Evolutionary conservation across 2,329 filamentous ascomycete genomes (phyloP), one percentile per base, ranked within the genome.

Genomic region (Periconia macrospinosa): DNA sequence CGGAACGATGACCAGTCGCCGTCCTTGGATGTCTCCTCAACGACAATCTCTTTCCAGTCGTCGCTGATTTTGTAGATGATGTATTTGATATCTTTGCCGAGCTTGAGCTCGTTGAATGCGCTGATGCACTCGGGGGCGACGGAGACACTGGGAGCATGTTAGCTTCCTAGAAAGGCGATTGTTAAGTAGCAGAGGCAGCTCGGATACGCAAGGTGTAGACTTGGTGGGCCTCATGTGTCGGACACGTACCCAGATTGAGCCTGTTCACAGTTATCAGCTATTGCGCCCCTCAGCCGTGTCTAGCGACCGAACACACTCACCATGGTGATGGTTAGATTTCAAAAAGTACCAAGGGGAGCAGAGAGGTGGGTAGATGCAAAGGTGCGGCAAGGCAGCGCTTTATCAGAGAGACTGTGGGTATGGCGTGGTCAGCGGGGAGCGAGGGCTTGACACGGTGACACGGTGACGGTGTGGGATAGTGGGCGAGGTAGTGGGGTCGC

Each of bases 1-100:
- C 89, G 88, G 83, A 92, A 91, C 61, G 69, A 76, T 54, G 88
- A 84, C 81, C 85, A 93, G 76, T 92, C 85, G 63, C 78, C 78
- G 66, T 86, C 81, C 57, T 78, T 78, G 54, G 86, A 89, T 50
- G 85, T 82, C 74, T 90, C 86, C 77, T 93, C 90, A 67, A 94
- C 85, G 55, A 89, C 86, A 73, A 94, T 91, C 78, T 91, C 78
- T 78, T 88, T 91, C 83, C 86, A 86, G 81, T 92, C 84, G 77
- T 92, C 89, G 62, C 86, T 88, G 74, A 94, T 86, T 83, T 92
- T 91, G 87, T 85, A 93, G 82, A 94, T 86, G 80, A 94, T 88
- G 83, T 85, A 95, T 80, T 91, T 92, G 67, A 74, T 70, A 81
- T 86, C 82, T 81, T 92, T 92, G 78, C 78, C 82, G 66, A 92